Base-by-base conservation (phyloP, 371 early-diverging fungal species). In the Actinomucor elegans region DNA sequence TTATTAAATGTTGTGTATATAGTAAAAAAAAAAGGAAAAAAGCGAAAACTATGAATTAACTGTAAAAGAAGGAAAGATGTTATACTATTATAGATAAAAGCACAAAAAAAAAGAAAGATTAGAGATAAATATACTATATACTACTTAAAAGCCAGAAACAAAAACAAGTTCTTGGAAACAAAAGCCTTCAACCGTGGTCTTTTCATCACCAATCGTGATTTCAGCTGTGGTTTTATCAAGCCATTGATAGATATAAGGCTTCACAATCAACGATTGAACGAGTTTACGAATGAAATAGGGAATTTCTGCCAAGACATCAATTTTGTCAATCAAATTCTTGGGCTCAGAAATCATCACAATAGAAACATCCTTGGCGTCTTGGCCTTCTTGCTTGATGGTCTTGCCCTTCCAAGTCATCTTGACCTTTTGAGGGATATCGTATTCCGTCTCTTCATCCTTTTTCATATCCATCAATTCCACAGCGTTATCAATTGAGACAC, bases 191-290 rank as follows among this genome's bases (percentile, higher is more conserved):
- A 88, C 47, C 24, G 59, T 60, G 48, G 77, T 67, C 48, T 72
- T 80, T 50, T 86, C 83, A 32, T 84, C 87, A 36, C 87, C 92
- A 23, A 91, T 71, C 4, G 76, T 75, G 27, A 90, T 76, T 41
- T 83, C 71, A 33, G 81, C 85, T 10, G 82, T 71, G 27, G 77
- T 80, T 24, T 79, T 79, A 50, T 90, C 86, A 47, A 83, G 80
- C 84, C 91, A 95, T 72, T 94, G 92, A 73, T 94, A 98, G 37
- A 93, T 80, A 59, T 87, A 95, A 20, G 98, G 98, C 66, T 91
- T 91, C 38, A 95, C 91, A 36, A 98, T 85, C 57, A 96, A 86
- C 0, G 92, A 84, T 63, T 96, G 93, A 35, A 98, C 89, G 46
- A 94, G 65, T 66, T 91, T 93, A 51, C 93, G 83, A 31, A 98